phyloP scores from a whole-genome alignment of 768 basidiomycete genomes.

The Phlebiopsis gigantea region DNA sequence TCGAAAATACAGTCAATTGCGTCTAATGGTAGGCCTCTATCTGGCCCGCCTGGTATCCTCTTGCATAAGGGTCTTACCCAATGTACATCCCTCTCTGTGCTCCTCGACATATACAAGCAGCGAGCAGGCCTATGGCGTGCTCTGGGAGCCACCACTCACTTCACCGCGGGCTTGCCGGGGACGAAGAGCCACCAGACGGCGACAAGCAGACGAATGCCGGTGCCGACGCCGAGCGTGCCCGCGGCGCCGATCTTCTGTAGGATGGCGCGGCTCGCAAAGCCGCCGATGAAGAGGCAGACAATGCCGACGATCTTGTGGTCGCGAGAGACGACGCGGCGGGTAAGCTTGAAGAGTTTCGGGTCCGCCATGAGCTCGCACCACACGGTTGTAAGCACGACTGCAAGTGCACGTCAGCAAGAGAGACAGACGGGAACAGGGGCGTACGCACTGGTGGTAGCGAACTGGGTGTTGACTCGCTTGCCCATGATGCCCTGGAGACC shows the following conservation, averaged over 20 bases:
- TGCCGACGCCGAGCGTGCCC: slow-evolving; percentile 59
- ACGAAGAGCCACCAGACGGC: slow-evolving; percentile 63
- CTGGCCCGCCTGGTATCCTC: slow-evolving; percentile 5
- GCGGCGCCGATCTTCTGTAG: slow-evolving; percentile 56
- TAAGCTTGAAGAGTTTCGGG: slow-evolving; percentile 62
- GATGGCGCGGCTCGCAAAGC: slow-evolving; percentile 59
- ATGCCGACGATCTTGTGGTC: slow-evolving; percentile 73
- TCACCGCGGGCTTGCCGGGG: slow-evolving; percentile 33
- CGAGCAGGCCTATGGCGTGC: background rate
- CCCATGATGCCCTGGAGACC: slow-evolving; percentile 86
- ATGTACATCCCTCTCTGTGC: background rate
- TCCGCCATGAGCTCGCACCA: slow-evolving; percentile 89
- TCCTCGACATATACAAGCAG: background rate
- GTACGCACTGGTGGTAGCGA: slow-evolving; percentile 65
- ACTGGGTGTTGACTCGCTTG: slow-evolving; percentile 75
- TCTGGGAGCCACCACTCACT: background rate
- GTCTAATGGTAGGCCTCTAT: background rate
- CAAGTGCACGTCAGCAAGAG: background rate
- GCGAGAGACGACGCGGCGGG: slow-evolving; percentile 48
- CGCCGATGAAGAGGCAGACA: slow-evolving; percentile 67
- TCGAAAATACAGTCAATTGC: background rate
- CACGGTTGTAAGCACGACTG: slow-evolving; percentile 80
- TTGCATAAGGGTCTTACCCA: background rate
- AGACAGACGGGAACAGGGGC: background rate
- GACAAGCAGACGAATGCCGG: slow-evolving; percentile 57